Percentiles rank a stretch among this genome's conserved stretches.
phyloP scores from a whole-genome alignment of 495 filamentous ascomycete genomes.

The Aspergillus nidulans region DNA sequence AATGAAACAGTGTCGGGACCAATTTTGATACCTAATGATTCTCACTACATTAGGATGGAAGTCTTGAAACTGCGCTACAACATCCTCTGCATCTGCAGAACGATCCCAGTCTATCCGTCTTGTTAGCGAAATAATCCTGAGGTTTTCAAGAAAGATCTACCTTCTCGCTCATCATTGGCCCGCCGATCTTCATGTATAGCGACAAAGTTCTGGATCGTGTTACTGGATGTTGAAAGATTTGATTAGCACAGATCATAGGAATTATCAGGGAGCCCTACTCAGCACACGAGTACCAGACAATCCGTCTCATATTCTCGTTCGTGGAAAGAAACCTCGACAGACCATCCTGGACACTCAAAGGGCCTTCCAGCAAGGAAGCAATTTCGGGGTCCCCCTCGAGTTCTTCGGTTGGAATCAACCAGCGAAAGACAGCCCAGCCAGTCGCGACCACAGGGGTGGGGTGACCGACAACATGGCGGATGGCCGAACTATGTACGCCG shows the following conservation, averaged over 20 bases:
- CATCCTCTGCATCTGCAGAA: neutral
- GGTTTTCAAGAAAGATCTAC: neutral
- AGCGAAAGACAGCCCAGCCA: constrained; percentile 23
- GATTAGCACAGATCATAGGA: neutral
- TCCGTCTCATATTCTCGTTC: constrained; percentile 11
- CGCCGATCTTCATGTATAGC: constrained; percentile 24
- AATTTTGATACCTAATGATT: neutral
- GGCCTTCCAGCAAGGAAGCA: neutral
- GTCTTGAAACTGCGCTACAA: neutral
- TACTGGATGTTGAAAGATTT: constrained; percentile 16
- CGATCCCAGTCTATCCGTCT: constrained; percentile 3
- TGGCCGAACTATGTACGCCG: constrained; percentile 42
- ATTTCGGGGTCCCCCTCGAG: neutral
- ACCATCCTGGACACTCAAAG: neutral
- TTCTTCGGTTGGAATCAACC: constrained; percentile 18
- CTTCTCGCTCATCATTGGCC: constrained; percentile 12
- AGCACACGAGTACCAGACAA: constrained; percentile 34
- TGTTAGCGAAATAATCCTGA: neutral
- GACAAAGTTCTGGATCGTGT: constrained; percentile 44
- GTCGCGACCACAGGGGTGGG: neutral
- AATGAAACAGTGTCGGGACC: neutral
- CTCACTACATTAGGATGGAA: constrained; percentile 1
- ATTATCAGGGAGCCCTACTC: constrained; percentile 8
- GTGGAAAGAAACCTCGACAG: neutral
- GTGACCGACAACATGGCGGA: constrained; percentile 17